Base-by-base conservation (phyloP, 495 filamentous ascomycete genomes). In the Penicillium fimorum region DNA sequence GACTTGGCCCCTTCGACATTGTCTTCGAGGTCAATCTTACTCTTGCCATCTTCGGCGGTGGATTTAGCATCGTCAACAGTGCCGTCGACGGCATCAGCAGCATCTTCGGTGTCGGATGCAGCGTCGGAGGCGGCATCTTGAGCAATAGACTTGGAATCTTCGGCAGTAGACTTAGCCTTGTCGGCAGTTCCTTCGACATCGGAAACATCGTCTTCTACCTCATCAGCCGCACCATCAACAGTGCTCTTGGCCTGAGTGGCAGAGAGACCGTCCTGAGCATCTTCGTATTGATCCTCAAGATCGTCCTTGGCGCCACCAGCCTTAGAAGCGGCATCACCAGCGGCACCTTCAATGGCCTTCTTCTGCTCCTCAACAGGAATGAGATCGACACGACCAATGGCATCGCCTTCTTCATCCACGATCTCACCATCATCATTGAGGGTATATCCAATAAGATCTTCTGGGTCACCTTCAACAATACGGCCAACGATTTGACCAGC, bases 391-490 rank as follows among this genome's bases (percentile, higher is more conserved):
- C 79, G 75, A 35, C 82, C 84, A 50, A 86, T 80, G 17, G 84
- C 75, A 56, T 87, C 82, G 13, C 85, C 85, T 33, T 85, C 83
- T 32, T 86, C 79, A 53, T 87, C 84, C 15, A 87, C 72, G 42
- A 87, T 84, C 61, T 85, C 82, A 17, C 84, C 84, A 5, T 83
- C 77, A 12, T 86, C 83, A 44, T 83, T 82, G 42, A 85, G 76
- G 2, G 73, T 74, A 61, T 81, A 79, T 9, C 83, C 85, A 15
- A 77, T 78, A 35, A 87, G 77, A 57, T 85, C 83, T 57, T 84
- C 76, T 1, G 83, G 79, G 30, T 85, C 76, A 15, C 84, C 84
- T 57, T 87, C 84, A 15, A 78, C 77, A 20, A 87, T 76, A 22
- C 77, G 76, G 42, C 84, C 85, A 22, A 87, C 61, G 9, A 79